Evolutionary conservation across 1,284 basidiomycete species (phyloP).

Genomic region (Albatrellus sp.): DNA sequence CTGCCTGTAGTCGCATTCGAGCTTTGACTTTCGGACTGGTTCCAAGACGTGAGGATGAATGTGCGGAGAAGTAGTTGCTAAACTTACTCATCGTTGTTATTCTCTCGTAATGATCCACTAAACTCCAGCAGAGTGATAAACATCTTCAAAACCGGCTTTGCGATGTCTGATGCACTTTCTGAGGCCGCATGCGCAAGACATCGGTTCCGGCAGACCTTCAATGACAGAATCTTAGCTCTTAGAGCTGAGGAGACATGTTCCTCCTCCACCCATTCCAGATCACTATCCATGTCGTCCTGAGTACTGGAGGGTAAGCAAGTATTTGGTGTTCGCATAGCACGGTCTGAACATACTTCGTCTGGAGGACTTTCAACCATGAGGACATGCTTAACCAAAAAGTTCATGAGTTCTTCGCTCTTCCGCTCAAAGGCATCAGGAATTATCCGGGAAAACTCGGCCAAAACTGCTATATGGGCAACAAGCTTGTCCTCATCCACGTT

Average conservation of each 20-base stretch:
- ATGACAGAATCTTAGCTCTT: slow-evolving; percentile 57
- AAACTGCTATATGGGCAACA: slow-evolving; percentile 56
- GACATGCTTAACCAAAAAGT: slow-evolving; percentile 63
- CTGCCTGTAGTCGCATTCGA: slow-evolving; percentile 72
- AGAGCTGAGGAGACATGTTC: slow-evolving; percentile 41
- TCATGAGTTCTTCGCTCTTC: slow-evolving; percentile 61
- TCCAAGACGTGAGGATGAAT: background rate
- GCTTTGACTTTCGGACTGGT: slow-evolving; percentile 47
- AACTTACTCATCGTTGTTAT: slow-evolving; percentile 55
- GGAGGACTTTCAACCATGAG: slow-evolving; percentile 43
- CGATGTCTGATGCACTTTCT: slow-evolving; percentile 52
- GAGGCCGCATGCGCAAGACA: slow-evolving; percentile 55
- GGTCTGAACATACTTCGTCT: slow-evolving; percentile 27
- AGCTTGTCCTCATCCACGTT: slow-evolving; percentile 41
- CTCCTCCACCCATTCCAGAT: slow-evolving; percentile 71
- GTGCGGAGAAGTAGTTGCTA: background rate
- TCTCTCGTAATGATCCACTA: slow-evolving; percentile 50
- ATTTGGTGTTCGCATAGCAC: background rate
- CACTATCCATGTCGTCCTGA: slow-evolving; percentile 36
- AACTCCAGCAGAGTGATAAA: slow-evolving; percentile 55
- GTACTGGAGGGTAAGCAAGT: background rate
- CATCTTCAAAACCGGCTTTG: slow-evolving; percentile 66
- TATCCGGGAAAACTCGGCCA: slow-evolving; percentile 66
- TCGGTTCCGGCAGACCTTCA: slow-evolving; percentile 75
- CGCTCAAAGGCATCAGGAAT: slow-evolving; percentile 67